phyloP scores from a whole-genome alignment of 2,329 filamentous ascomycete species.

The Colletotrichum paranaense region DNA sequence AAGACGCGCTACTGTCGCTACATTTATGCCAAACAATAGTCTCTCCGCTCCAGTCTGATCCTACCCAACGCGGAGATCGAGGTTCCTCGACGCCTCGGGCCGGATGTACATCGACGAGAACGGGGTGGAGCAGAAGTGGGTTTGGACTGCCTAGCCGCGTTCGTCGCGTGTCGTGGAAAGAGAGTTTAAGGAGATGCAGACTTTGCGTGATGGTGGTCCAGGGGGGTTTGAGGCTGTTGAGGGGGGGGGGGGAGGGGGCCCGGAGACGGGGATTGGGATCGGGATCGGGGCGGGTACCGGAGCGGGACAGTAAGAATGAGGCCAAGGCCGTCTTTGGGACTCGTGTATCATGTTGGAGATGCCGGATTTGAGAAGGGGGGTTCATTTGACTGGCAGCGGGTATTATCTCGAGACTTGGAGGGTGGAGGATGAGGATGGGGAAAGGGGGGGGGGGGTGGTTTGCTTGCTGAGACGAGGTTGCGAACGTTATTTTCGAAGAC shows the following conservation, averaged over 20 bases:
- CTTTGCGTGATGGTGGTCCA: not conserved
- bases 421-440: not conserved
- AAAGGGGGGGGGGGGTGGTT: not conserved
- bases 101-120: not conserved
- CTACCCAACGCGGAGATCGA: slow-evolving; percentile 23
- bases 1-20: slow-evolving; percentile 32
- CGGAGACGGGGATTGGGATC: not conserved
- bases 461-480: not conserved
- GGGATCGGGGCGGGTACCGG: not conserved
- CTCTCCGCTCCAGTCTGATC: slow-evolving; percentile 17
- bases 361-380: not conserved
- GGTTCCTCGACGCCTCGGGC: slow-evolving; percentile 7
- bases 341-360: not conserved
- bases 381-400: not conserved
- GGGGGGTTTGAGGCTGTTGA: not conserved
- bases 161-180: not conserved
- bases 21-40: slow-evolving; percentile 25
- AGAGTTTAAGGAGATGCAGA: not conserved
- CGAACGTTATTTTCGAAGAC: not conserved
- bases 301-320: not conserved
- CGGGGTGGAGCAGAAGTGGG: slow-evolving; percentile 2
- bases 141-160: slow-evolving; percentile 8
- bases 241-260: slow-evolving; percentile 31
- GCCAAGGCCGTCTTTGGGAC: not conserved
- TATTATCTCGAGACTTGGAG: not conserved